phyloP scores from a whole-genome alignment of 495 filamentous ascomycete species.

The Talaromyces adpressus region DNA sequence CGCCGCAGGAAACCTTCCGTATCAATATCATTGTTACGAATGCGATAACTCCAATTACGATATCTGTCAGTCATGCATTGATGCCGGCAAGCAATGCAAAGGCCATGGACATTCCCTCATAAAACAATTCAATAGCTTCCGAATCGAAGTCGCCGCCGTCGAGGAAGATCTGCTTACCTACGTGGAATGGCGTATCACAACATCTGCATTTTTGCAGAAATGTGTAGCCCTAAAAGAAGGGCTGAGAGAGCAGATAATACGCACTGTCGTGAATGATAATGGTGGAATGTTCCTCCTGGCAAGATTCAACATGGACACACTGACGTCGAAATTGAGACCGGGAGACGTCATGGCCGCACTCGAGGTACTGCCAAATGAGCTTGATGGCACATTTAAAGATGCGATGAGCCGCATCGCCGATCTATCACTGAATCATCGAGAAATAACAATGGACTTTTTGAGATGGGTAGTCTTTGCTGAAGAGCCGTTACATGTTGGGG shows the following conservation, averaged over 20 bases:
- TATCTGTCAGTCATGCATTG: neutral
- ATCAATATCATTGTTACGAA: neutral
- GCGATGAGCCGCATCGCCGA: neutral
- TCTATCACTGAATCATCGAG: neutral
- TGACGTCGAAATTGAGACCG: neutral
- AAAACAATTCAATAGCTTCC: neutral
- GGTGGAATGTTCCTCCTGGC: neutral
- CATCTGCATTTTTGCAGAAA: neutral
- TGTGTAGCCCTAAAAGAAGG: neutral
- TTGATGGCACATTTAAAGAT: neutral
- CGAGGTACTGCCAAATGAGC: neutral
- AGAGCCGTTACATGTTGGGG: neutral
- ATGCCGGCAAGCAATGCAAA: neutral
- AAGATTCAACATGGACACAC: neutral
- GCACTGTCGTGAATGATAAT: neutral
- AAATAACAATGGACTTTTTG: neutral
- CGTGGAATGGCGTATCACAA: neutral
- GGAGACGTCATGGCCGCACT: neutral
- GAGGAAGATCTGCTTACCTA: neutral
- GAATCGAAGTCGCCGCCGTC: neutral
- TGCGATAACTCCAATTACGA: neutral
- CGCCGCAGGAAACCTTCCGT: neutral
- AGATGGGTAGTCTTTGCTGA: neutral
- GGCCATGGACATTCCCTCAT: neutral
- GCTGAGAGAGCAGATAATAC: neutral